Percentiles rank a stretch among this genome's conserved stretches.
These are phyloP conservation scores for Immersiporthe knoxdaviesiana DNA, from an alignment of 2,329 filamentous ascomycete genomes.

Conservation along the genomic window DNA sequence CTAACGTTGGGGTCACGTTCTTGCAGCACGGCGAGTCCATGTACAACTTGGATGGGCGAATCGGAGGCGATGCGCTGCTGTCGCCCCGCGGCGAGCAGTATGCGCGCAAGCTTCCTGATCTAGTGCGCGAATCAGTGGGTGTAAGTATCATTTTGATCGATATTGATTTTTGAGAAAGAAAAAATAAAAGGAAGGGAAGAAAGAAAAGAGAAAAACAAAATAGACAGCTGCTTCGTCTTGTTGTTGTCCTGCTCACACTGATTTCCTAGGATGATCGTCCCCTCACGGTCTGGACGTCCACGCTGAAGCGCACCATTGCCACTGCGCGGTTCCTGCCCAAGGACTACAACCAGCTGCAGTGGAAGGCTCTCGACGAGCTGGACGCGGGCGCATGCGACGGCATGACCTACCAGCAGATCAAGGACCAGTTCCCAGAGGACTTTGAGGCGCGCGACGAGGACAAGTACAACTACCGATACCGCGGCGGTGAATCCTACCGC, in stretches of 20 bases:
- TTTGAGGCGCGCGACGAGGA: conserved; percentile 95
- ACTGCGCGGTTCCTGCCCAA: conserved; percentile 81
- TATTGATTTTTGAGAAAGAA: too few species aligned
- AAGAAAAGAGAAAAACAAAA: too few species aligned
- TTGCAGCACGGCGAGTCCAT: conserved; percentile 87
- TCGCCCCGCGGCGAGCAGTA: conserved; percentile 88
- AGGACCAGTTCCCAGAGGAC: conserved; percentile 87
- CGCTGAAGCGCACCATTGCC: conserved; percentile 81
- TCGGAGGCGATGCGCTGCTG: conserved; percentile 88
- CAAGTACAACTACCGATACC: conserved; percentile 99
- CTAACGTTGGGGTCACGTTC: conserved; percentile 24
- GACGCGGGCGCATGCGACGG: conserved; percentile 97
- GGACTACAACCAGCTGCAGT: conserved; percentile 91
- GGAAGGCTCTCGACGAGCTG: conserved; percentile 97
- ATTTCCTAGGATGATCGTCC: conserved; percentile 58
- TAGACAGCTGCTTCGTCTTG: too few species aligned
- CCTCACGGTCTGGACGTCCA: conserved; percentile 66
- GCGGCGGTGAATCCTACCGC: conserved; percentile 91
- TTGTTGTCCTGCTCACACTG: conserved; percentile 4
- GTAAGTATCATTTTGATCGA: conserved; percentile 56
- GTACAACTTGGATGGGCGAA: conserved; percentile 88
- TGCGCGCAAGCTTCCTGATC: conserved; percentile 78
- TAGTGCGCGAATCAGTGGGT: conserved; percentile 84
- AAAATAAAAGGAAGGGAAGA: too few species aligned
- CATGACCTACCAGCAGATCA: conserved; percentile 94